These are phyloP conservation scores for Aspergillus japonicus DNA, from an alignment of 2,329 filamentous ascomycete genomes.

Conservation along the genomic window DNA sequence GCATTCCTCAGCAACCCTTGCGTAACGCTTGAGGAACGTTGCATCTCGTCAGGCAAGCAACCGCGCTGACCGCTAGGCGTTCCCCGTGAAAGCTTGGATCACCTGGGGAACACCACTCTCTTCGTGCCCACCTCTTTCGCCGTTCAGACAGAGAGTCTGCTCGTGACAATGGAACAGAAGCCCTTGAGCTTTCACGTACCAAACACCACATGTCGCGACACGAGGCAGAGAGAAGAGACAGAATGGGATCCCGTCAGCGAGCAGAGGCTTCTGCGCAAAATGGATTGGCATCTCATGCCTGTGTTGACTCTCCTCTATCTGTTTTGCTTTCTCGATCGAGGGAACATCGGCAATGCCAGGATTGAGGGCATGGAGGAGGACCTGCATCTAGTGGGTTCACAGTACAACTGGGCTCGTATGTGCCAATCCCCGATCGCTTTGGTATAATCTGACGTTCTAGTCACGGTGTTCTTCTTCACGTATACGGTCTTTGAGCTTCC, in stretches of 20 bases:
- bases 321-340: constrained; percentile 9
- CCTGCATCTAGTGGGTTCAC: background rate
- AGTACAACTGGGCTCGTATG: constrained; percentile 11
- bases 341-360: constrained; percentile 9
- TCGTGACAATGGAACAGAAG: background rate
- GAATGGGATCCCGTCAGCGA: background rate
- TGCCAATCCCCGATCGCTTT: background rate
- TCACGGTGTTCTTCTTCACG: constrained; percentile 32
- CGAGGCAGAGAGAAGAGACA: background rate
- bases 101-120: background rate
- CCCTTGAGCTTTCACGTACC: background rate
- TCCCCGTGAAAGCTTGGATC: background rate
- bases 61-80: background rate
- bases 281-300: constrained; percentile 9
- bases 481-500: constrained; percentile 24
- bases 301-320: constrained; percentile 9
- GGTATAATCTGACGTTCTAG: constrained; percentile 10
- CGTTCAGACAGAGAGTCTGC: background rate
- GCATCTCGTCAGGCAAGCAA: background rate
- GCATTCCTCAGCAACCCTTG: background rate
- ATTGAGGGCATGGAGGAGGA: constrained; percentile 11
- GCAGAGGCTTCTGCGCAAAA: constrained; percentile 5
- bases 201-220: background rate
- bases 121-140: background rate
- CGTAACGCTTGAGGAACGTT: background rate